Base-by-base conservation (phyloP, 2,329 filamentous ascomycete genomes). In the Aspergillus piperis region DNA sequence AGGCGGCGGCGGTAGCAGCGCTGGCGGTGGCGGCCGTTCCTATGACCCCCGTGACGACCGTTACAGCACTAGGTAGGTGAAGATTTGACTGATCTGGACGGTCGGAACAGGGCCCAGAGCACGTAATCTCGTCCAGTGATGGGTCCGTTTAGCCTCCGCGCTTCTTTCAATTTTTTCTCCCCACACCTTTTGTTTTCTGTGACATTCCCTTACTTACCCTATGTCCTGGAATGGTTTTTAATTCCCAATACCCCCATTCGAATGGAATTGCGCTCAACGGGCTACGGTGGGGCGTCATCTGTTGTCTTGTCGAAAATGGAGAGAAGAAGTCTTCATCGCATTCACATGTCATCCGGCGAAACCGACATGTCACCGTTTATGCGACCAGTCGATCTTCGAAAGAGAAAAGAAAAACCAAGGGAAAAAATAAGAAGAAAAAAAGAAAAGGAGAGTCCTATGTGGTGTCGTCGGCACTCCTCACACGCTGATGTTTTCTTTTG, bases 21-120 rank as follows among this genome's bases (percentile, higher is more conserved):
- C 66, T 51, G 55, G 55, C 54, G 67, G 68, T 47, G 64, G 67
- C 55, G 60, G 54, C 53, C 74, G 76, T 58, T 74, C 76, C 62
- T 78, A 77, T 57, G 75, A 78, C 58, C 70, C 72, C 58, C 72
- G 73, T 66, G 74, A 78, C 62, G 77, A 78, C 62, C 72, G 77
- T 62, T 77, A 78, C 65, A 71, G 66, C 64, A 68, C 71, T 66
- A 75, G 77, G 74, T 78, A 78, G 74, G 74, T 74, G 68, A 66
- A 66, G 63, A 53, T 64, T 61, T 65, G 32, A 36, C 61, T 53
- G 65, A 60, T 56, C 60, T 62, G 57, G 66, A 59, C 53, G 57
- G 66, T 65, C 61, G 59, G 68, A 57, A 38, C 56, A 51, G 27
- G 58, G 49, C 63, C 32, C 59, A 65, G 60, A 57, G 53, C 54